Conservation (phyloP, 1,139 yeast species). For the Saccharomyces hybrid region DNA sequence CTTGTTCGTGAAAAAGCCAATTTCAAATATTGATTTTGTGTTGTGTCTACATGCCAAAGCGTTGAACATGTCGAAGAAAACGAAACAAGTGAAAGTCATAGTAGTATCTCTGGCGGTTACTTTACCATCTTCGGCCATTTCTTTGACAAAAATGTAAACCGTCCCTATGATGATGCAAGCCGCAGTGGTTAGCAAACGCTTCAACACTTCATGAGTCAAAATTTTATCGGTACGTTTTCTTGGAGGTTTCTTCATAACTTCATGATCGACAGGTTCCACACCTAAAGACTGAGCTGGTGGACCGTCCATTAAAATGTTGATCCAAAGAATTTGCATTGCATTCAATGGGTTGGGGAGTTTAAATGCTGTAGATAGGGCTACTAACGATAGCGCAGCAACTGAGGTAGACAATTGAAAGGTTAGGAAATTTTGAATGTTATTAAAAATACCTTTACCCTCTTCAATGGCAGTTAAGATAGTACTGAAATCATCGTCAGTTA, state of each 20-base stretch:
- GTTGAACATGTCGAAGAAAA: too few species aligned
- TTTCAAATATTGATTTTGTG: too few species aligned
- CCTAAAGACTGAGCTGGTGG: constrained; percentile 98
- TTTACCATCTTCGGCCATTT: too few species aligned
- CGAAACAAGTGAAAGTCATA: too few species aligned
- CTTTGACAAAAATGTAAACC: too few species aligned
- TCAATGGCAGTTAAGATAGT: constrained; percentile 88
- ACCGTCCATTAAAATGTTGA: constrained; percentile 96
- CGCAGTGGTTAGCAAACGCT: too few species aligned
- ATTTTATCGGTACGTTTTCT: constrained; percentile 79
- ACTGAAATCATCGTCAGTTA: constrained; percentile 92
- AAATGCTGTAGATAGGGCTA: constrained; percentile 79
- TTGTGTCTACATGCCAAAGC: too few species aligned
- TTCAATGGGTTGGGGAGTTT: constrained; percentile 93
- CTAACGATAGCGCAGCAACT: constrained; percentile 85
- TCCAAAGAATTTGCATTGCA: constrained; percentile 98
- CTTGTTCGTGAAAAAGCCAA: too few species aligned
- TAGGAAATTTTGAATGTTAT: constrained; percentile 86
- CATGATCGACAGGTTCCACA: constrained; percentile 94
- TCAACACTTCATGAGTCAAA: too few species aligned
- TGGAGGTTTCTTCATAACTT: constrained; percentile 92
- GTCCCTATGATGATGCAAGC: too few species aligned
- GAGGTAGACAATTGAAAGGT: constrained; percentile 94
- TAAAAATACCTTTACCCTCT: constrained; percentile 94
- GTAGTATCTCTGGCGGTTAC: too few species aligned